phyloP scores from a whole-genome alignment of 805 yeast species.

The Yamadazyma endophytica region DNA sequence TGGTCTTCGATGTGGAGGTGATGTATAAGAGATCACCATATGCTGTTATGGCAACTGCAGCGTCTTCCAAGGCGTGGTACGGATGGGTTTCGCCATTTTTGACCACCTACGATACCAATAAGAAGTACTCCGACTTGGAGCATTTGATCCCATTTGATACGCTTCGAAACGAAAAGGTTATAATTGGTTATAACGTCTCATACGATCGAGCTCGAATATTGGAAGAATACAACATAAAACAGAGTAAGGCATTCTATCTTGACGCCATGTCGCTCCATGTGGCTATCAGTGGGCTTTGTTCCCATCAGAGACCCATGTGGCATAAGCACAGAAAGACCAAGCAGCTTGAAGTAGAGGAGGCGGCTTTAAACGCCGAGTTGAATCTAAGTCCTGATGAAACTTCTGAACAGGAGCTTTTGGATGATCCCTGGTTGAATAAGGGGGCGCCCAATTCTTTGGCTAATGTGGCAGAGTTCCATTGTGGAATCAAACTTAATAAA shows the following conservation, averaged over 20 bases:
- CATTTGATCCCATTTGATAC: constrained; percentile 79
- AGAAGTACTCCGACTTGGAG: constrained; percentile 32
- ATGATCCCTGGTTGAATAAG: constrained; percentile 81
- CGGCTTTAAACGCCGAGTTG: constrained; percentile 4
- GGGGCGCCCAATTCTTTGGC: constrained; percentile 78
- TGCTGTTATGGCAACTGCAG: constrained; percentile 80
- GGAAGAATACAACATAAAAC: constrained; percentile 74
- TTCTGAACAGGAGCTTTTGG: constrained; percentile 26
- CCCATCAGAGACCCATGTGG: constrained; percentile 84
- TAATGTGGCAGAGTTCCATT: constrained; percentile 76
- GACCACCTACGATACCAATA: constrained; percentile 44
- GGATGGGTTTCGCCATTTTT: constrained; percentile 91
- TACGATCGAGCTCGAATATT: constrained; percentile 83
- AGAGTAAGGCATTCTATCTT: constrained; percentile 69
- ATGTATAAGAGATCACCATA: constrained; percentile 70
- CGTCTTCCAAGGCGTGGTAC: constrained; percentile 78
- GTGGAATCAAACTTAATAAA: constrained; percentile 66
- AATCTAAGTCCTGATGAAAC: constrained; percentile 4
- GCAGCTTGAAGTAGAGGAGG: constrained; percentile 10
- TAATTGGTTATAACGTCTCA: constrained; percentile 88
- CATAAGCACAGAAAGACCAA: constrained; percentile 47
- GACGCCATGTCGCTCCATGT: constrained; percentile 94
- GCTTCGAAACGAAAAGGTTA: constrained; percentile 39
- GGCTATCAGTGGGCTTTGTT: constrained; percentile 87
- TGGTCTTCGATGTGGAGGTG: constrained; percentile 89